phyloP scores from a whole-genome alignment of 2,329 filamentous ascomycete genomes.

The Saccharata proteae region DNA sequence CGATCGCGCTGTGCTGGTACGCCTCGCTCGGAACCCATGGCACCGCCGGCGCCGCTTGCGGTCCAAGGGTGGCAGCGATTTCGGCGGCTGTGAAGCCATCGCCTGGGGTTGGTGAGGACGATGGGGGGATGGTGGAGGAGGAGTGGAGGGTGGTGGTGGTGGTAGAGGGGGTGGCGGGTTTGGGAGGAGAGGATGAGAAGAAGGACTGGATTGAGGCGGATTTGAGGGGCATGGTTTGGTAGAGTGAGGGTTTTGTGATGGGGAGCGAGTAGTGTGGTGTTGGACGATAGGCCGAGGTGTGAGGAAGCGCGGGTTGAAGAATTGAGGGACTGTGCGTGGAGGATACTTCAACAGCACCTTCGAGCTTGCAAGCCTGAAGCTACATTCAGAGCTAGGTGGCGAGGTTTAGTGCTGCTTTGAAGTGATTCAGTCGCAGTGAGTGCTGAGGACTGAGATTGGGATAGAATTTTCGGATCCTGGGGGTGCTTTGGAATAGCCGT shows the following conservation, averaged over 20 bases:
- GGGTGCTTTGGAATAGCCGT: too few species aligned
- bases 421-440: too few species aligned
- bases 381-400: too few species aligned
- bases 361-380: too few species aligned
- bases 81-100: conserved; percentile 44
- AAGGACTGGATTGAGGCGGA: conserved; percentile 32
- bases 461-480: too few species aligned
- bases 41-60: conserved; percentile 20
- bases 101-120: too few species aligned
- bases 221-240: conserved; percentile 24
- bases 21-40: conserved; percentile 31
- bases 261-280: neutral
- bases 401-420: too few species aligned
- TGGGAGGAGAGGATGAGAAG: conserved; percentile 19
- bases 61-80: conserved; percentile 27
- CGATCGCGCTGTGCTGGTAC: conserved; percentile 38
- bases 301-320: too few species aligned
- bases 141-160: conserved; percentile 8
- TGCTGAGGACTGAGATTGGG: too few species aligned
- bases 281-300: neutral
- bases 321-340: too few species aligned
- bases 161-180: conserved; percentile 14
- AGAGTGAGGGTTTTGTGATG: neutral
- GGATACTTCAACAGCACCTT: too few species aligned
- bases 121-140: conserved; percentile 12